Evolutionary conservation across 2,329 filamentous ascomycete genomes (phyloP).

Genomic region (Diaporthe sp.): DNA sequence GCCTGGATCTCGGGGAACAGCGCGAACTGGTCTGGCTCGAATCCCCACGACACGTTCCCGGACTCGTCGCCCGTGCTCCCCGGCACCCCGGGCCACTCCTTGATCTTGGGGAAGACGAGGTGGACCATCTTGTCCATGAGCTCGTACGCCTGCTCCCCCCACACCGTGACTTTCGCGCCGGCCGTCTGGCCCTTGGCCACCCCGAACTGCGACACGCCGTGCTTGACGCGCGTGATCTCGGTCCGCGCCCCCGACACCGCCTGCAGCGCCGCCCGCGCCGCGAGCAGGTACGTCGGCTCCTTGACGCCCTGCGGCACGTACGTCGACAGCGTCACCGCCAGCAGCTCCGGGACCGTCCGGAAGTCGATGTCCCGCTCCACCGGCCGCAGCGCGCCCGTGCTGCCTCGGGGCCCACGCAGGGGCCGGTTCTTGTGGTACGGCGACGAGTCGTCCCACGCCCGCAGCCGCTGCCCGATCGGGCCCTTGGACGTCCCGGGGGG

Average conservation of each 20-base stretch:
- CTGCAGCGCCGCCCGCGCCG: conserved; percentile 87
- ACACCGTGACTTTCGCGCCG: conserved; percentile 82
- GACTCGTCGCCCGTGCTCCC: conserved; percentile 83
- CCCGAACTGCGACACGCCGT: conserved; percentile 81
- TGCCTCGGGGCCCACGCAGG: conserved; percentile 85
- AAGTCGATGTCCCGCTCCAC: conserved; percentile 83
- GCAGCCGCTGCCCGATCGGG: conserved; percentile 73
- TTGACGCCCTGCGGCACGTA: conserved; percentile 78
- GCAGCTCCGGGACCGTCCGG: conserved; percentile 86
- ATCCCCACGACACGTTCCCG: conserved; percentile 88
- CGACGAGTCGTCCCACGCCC: conserved; percentile 89
- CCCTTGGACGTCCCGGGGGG: conserved; percentile 79
- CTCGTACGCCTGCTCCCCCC: conserved; percentile 86
- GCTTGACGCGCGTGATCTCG: conserved; percentile 76
- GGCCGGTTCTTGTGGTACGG: conserved; percentile 96
- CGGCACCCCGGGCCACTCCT: conserved; percentile 86
- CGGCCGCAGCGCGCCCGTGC: conserved; percentile 74
- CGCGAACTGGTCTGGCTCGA: conserved; percentile 81
- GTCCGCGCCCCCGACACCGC: conserved; percentile 86
- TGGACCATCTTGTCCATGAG: conserved; percentile 93
- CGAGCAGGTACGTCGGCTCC: conserved; percentile 82
- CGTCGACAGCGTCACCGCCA: conserved; percentile 84
- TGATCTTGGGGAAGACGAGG: conserved; percentile 92
- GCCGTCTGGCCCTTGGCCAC: conserved; percentile 79
- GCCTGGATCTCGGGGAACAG: conserved; percentile 95